Evolutionary conservation across 768 basidiomycete species (phyloP).

Genomic region (Pilatotrama ljubarskyi): DNA sequence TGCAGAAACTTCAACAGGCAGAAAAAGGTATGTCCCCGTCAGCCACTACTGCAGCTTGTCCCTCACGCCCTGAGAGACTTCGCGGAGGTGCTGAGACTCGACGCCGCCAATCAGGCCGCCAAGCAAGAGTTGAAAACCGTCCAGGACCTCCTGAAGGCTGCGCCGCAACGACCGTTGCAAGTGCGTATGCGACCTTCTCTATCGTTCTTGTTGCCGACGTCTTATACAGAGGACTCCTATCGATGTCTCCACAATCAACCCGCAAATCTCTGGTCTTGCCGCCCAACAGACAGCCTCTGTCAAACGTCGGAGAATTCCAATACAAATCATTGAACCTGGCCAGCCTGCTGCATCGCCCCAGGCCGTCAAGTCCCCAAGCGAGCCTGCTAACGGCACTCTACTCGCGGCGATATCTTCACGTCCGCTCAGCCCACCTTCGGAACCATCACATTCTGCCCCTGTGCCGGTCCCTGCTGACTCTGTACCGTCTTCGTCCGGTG

Average conservation of each 20-base stretch:
- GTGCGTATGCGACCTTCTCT: constrained; percentile 4
- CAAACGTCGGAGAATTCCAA: constrained; percentile 62
- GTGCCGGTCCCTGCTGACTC: constrained; percentile 3
- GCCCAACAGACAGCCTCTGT: constrained; percentile 19
- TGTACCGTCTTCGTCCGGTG: background rate
- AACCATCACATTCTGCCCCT: background rate
- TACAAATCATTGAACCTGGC: constrained; percentile 52
- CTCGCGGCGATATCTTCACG: constrained; percentile 45
- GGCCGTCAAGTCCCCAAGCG: constrained; percentile 5
- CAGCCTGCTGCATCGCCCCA: constrained; percentile 13
- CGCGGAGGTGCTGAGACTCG: constrained; percentile 52
- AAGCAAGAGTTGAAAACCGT: constrained; percentile 63
- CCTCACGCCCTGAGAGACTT: constrained; percentile 31
- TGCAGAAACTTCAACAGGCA: constrained; percentile 59
- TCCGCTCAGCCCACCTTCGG: constrained; percentile 10
- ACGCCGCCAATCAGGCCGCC: constrained; percentile 64
- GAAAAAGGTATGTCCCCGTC: constrained; percentile 50
- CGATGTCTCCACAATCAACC: constrained; percentile 17
- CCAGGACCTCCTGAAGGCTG: constrained; percentile 36
- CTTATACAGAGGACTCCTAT: constrained; percentile 21
- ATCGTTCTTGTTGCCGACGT: background rate
- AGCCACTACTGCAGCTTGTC: background rate
- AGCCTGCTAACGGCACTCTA: constrained; percentile 24
- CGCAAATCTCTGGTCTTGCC: background rate
- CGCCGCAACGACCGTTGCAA: constrained; percentile 36